Evolutionary conservation across 495 filamentous ascomycete species (phyloP).

Genomic region (Aspergillus campestris): DNA sequence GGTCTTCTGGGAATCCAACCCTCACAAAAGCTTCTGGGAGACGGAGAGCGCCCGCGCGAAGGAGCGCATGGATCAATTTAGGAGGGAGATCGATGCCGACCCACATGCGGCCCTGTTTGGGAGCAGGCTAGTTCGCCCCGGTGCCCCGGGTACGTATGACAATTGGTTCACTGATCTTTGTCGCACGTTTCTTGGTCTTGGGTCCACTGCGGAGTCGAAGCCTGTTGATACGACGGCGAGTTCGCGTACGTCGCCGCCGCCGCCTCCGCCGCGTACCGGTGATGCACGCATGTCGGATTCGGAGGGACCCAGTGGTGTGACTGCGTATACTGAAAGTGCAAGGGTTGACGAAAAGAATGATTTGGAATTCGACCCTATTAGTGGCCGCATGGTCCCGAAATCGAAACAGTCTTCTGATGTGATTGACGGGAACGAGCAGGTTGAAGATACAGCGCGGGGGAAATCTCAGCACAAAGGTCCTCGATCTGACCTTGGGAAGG

Average conservation of each 20-base stretch:
- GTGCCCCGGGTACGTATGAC: conserved; percentile 8
- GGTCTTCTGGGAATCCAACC: conserved; percentile 13
- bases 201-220: conserved; percentile 1
- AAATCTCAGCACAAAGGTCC: too few species aligned
- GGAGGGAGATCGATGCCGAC: conserved; percentile 29
- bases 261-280: not conserved
- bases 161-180: conserved; percentile 19
- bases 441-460: too few species aligned
- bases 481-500: not conserved
- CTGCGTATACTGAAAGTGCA: conserved; percentile 5
- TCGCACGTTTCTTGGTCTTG: conserved; percentile 17
- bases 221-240: not conserved
- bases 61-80: conserved; percentile 24
- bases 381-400: conserved; percentile 29
- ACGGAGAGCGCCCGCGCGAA: conserved; percentile 11
- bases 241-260: conserved; percentile 2
- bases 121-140: conserved; percentile 18
- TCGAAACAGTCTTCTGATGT: conserved; percentile 1
- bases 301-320: not conserved
- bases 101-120: conserved; percentile 38
- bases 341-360: not conserved
- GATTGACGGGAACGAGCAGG: not conserved
- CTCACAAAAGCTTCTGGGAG: conserved; percentile 12
- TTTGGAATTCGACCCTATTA: conserved; percentile 32
- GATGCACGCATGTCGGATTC: not conserved